Base-by-base conservation (phyloP, 192 early-diverging fungal species). In the Backusella morwellensis region DNA sequence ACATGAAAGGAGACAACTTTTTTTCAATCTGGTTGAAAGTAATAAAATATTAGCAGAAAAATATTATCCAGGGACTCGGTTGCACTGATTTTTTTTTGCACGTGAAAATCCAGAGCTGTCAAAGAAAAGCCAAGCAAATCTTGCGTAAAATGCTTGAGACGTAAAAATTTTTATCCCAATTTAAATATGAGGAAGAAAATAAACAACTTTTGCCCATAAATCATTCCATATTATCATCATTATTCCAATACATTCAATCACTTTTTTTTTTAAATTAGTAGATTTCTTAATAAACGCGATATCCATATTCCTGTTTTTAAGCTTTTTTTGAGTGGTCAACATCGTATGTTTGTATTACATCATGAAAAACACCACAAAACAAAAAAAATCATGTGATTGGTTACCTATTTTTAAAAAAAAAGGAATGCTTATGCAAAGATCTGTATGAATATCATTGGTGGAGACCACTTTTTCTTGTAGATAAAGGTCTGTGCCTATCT, bases 401-500 rank as follows among this genome's bases (percentile, higher is more conserved):
- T 14, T 63, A 63, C 1, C 56, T 63, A 63, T 63, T 63, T 63
- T 63, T 63, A 63, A 63, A 63, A 12, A 12, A 56, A 63, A 63
- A 63, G 56, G 56, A 63, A 63, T 63, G 56, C 56, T 63, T 63
- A 63, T 63, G 56, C 56, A 63, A 56, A 63, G 23, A 63, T 63
- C 56, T 63, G 56, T 63, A 29, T 63, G 26, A 63, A 63, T 63
- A 63, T 63, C 26, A 63, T 63, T 63, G 56, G 56, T 63, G 56
- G 29, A 29, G 26, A 12, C 21, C 7, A 59, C 7, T 63, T 63
- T 35, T 68, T 32, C 32, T 68, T 68, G 35, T 36, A 41, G 23
- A 70, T 17, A 70, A 23, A 70, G 68, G 68, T 70, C 68, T 70
- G 68, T 70, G 68, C 68, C 35, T 70, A n/a, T 70, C 21, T 70